Conservation (phyloP, 2,329 filamentous ascomycete genomes). For the Cercospora sojina region DNA sequence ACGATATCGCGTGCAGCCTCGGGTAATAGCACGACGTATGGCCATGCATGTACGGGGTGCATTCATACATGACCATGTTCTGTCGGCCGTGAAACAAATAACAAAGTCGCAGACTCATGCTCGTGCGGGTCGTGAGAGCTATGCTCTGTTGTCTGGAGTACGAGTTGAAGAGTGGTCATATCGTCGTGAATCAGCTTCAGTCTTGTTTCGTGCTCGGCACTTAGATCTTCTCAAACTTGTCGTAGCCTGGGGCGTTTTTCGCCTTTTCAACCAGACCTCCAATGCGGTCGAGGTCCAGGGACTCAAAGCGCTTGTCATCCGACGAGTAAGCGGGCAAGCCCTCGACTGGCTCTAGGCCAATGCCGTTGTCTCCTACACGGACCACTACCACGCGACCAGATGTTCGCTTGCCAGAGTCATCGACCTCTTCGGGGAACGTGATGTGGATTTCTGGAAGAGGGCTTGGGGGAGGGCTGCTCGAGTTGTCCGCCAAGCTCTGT, state of each 20-base stretch:
- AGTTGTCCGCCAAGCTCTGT: slow-evolving; percentile 73
- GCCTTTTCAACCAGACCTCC: slow-evolving; percentile 91
- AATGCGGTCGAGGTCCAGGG: slow-evolving; percentile 90
- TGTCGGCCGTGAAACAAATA: slow-evolving; percentile 12
- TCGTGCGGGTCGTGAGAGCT: slow-evolving; percentile 22
- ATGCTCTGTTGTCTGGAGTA: slow-evolving; percentile 16
- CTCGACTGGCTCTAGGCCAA: slow-evolving; percentile 81
- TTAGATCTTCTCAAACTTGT: slow-evolving; percentile 20
- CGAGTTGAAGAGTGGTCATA: slow-evolving; percentile 26
- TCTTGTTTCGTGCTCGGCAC: slow-evolving; percentile 10
- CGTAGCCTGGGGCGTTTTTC: slow-evolving; percentile 23
- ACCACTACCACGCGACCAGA: slow-evolving; percentile 90
- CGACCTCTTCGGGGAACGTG: slow-evolving; percentile 94
- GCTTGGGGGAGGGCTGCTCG: slow-evolving; percentile 70
- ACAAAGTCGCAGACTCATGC: slow-evolving; percentile 23
- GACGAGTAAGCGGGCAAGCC: slow-evolving; percentile 87
- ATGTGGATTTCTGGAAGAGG: slow-evolving; percentile 94
- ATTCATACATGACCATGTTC: not conserved
- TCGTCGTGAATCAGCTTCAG: slow-evolving; percentile 28
- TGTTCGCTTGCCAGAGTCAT: slow-evolving; percentile 74
- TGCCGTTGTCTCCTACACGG: slow-evolving; percentile 80
- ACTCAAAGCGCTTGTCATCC: slow-evolving; percentile 76
- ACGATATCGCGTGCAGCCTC: not conserved
- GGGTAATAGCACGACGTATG: not conserved
- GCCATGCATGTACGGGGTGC: not conserved